Evolutionary conservation across 129 eudicot species (phyloP), one percentile per base, ranked within the genome.

Genomic region (Cynara cardunculus): DNA sequence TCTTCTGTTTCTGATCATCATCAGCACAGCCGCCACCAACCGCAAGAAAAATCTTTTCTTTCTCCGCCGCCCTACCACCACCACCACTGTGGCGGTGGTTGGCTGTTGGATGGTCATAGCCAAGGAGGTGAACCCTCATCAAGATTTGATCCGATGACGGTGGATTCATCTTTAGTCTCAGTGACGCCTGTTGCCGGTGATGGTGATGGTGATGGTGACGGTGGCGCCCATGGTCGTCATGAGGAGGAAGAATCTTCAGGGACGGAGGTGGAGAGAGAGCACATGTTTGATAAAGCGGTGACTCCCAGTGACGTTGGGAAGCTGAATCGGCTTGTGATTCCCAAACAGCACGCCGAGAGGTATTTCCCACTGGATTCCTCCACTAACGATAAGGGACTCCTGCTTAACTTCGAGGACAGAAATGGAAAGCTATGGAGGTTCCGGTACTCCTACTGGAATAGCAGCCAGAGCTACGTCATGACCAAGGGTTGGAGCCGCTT

Each of bases 391-490:
- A 91, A 91, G 34, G 97, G 97, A 3, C 87, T 91, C 2, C 75
- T 88, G 44, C 67, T 94, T 19, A 89, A 89, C 53, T 94, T 94
- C 56, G 98, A 94, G 82, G 98, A 94, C 49, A 56, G 88, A 13
- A 85, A 72, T 37, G 98, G 97, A 16, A 89, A 94, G 84, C 84
- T 90, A n/a, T 94, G 98, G 98, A 69, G 95, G 32, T 94, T 94
- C 74, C 82, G 94, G 25, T 94, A 94, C 80, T 94, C 98, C 0
- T 94, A 94, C 83, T 94, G 98, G 98, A 94, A 87, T 77, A 94
- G 98, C 69, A 94, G 98, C 82, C 98, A 94, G 71, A 94, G 98
- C 89, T 94, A 94, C 66, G 98, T 94, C 2, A 89, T 94, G 97
- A 94, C 98, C 3, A 94, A 94, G 74, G 98, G 98, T 1, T 94